Base-by-base conservation (phyloP, 768 basidiomycete genomes). In the Brasilioporus rufonigricans region DNA sequence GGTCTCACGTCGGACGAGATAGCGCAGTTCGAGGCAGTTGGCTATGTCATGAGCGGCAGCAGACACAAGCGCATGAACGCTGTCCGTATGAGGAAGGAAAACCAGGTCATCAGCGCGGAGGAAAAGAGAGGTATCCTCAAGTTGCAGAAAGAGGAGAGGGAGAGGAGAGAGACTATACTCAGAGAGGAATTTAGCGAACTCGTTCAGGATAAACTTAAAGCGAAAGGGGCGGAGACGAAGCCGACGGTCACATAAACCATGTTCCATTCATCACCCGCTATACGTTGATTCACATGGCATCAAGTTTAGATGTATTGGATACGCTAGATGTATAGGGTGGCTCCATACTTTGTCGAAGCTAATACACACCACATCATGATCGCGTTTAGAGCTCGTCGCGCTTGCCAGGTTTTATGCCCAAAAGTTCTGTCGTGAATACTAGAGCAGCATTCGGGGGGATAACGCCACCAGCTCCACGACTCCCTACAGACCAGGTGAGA, bases 51-150 rank as follows among this genome's bases (percentile, higher is more conserved):
- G 97, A 93, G 90, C 62, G 97, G 96, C 43, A 90, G 85, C 64
- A 77, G 96, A 58, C 94, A 99, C 72, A 82, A 90, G 60, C 81
- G 93, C 71, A 99, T 99, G 97, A 99, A 98, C 62, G 96, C 97
- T 1, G 96, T 99, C 41, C 90, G 97, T 56, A 91, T 99, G 85
- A 78, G 96, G 67, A 98, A 98, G 79, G 97, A 99, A 77, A 98
- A 99, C 76, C 97, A 99, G 74, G 95, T 98, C 59, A 99, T 99
- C 69, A 92, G 89, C 64, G 94, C 96, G 2, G 97, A 98, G 74
- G 97, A 99, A 80, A 98, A 98, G 80, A 76, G 97, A 32, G 91
- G 93, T 33, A 95, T 98, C 55, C 69, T 98, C 68, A 96, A 97
- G 74, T 65, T 98, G 71, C 96, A 98, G 74, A 89, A 78, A 68